Evolutionary conservation across 805 yeast species (phyloP), one percentile per base, ranked within the genome.

Genomic region (Yarrowia sp.): DNA sequence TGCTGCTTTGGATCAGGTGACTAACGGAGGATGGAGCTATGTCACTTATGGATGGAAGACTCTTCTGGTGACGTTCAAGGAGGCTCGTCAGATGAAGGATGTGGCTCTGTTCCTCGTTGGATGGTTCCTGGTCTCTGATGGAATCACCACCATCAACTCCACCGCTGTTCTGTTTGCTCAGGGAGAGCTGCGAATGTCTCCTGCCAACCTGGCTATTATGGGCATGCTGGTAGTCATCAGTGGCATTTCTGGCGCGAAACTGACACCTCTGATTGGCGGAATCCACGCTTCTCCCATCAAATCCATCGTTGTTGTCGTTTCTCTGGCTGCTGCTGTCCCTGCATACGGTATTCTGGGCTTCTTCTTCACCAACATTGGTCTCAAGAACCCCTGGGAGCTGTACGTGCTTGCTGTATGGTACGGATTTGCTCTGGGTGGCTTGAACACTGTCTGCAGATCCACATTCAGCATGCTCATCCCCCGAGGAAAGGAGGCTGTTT

Each of bases 71-170:
- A 84, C 93, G 0, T 75, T 86, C n/a, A 79, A 77, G 48, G 86
- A 84, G 68, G 90, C 88, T 1, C 78, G 83, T 1, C 75, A 82
- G 58, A 75, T 89, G 70, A 80, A 79, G 67, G 93, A 89, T 69
- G 89, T 89, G 17, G 78, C 83, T n/a, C 80, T 83, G 11, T 89
- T 86, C 68, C 75, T 89, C 9, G 55, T 83, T 0, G 92, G 90
- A 1, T 89, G 96, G 96, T 89, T 89, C 69, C 80, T 89, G 48
- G 78, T 89, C 2, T 84, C 90, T 18, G 96, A 89, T 71, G 86
- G 91, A 0, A 76, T 87, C 10, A 87, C 92, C 0, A 89, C 95
- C 0, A 88, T 89, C 65, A 89, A 88, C 72, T 86, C 92, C 0
- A 86, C 95, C 0, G 93, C 95, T 0, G 84, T 89, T 35, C 72